These are phyloP conservation scores for Hansenula lynferdii DNA, from an alignment of 1,139 yeast species.

Conservation along the genomic window DNA sequence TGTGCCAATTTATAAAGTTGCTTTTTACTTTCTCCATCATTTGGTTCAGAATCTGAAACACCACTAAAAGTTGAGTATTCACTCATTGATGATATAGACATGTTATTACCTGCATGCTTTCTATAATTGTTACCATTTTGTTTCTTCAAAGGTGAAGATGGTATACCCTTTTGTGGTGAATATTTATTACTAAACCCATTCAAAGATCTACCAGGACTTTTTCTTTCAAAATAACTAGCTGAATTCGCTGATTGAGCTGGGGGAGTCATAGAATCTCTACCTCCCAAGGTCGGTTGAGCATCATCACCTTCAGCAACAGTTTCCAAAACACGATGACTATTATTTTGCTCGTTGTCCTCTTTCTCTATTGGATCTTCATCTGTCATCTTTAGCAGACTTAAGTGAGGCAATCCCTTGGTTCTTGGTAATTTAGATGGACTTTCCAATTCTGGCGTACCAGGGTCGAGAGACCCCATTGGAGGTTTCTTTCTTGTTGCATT, in stretches of 20 bases:
- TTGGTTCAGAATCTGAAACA: conserved; percentile 1
- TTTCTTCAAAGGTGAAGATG: conserved; percentile 2
- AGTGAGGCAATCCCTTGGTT: conserved; percentile 19
- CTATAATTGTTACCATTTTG: conserved; percentile 1
- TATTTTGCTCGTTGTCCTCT: neutral
- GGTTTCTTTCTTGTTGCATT: neutral
- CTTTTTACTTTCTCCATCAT: conserved; percentile 8
- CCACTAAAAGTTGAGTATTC: conserved; percentile 19
- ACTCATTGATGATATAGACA: conserved; percentile 19
- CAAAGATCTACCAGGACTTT: too few species aligned
- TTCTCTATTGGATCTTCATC: conserved; percentile 17
- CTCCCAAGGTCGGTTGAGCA: neutral
- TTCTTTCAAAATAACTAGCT: neutral
- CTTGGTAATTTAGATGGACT: conserved; percentile 21
- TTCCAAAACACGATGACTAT: neutral
- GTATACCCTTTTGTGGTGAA: neutral
- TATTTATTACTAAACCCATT: too few species aligned
- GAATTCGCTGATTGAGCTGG: neutral
- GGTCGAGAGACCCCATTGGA: neutral
- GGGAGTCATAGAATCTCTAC: neutral
- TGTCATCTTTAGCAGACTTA: conserved; percentile 17
- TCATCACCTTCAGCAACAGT: neutral
- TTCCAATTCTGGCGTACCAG: neutral
- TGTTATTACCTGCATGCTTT: conserved; percentile 5
- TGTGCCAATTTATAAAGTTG: conserved; percentile 21